phyloP scores from a whole-genome alignment of 192 early-diverging fungal species.

The Coemansia javaensis region DNA sequence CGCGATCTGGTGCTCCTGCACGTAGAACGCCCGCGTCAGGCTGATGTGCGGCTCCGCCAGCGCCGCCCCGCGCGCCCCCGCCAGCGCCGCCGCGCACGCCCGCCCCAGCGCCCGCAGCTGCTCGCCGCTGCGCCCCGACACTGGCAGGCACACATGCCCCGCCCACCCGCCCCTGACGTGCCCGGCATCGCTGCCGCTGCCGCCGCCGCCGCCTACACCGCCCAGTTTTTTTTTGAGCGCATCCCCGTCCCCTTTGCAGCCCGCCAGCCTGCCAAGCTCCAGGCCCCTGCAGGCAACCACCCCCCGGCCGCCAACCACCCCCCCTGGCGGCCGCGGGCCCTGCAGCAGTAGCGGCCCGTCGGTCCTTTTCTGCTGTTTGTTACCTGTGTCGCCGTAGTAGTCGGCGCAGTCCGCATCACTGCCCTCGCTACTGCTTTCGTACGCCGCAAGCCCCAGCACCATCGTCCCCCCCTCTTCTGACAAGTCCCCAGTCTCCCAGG shows the following conservation, averaged over 20 bases:
- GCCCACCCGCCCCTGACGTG: slow-evolving; percentile 45
- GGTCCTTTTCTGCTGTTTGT: slow-evolving; percentile 2
- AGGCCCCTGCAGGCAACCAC: too few species aligned
- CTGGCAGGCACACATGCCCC: slow-evolving; percentile 27
- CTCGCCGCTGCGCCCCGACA: slow-evolving; percentile 8
- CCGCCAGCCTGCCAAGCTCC: too few species aligned
- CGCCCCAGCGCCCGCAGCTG: slow-evolving; percentile 18
- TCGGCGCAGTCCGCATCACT: slow-evolving; percentile 4
- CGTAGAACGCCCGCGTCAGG: slow-evolving; percentile 41
- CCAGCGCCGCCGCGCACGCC: slow-evolving; percentile 8
- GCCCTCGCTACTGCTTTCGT: slow-evolving; percentile 29
- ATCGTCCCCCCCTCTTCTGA: neutral
- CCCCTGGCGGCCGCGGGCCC: slow-evolving; percentile 2
- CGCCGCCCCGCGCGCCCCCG: neutral
- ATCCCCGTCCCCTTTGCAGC: neutral
- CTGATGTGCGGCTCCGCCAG: slow-evolving; percentile 30
- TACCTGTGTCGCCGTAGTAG: slow-evolving; percentile 13
- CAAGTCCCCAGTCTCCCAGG: too few species aligned
- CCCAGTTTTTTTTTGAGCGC: neutral
- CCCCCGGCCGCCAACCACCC: neutral
- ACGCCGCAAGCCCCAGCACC: slow-evolving; percentile 26
- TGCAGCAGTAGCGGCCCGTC: neutral
- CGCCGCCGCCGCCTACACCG: neutral
- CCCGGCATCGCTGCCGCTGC: slow-evolving; percentile 12
- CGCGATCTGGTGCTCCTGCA: slow-evolving; percentile 43